phyloP scores from a whole-genome alignment of 768 basidiomycete species.

The Lentinula guzmanii region DNA sequence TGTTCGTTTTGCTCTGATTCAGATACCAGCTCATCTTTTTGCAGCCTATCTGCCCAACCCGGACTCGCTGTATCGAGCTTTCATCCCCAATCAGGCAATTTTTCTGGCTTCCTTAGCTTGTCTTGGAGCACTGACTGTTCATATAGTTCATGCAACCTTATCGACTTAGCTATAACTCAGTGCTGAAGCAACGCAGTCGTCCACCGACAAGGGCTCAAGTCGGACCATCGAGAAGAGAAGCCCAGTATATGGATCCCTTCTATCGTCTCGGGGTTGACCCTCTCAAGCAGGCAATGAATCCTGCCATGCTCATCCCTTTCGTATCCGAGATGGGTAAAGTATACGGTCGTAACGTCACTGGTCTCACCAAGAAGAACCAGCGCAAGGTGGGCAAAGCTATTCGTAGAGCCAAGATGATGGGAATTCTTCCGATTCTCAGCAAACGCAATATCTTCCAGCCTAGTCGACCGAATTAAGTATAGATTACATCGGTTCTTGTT shows the following conservation, averaged over 20 bases:
- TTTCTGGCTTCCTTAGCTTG: not conserved
- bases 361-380: constrained; percentile 75
- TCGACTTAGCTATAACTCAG: constrained; percentile 33
- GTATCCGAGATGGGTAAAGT: constrained; percentile 81
- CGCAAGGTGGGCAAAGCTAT: constrained; percentile 79
- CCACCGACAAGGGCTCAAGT: constrained; percentile 16
- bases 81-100: constrained; percentile 16
- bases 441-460: constrained; percentile 13
- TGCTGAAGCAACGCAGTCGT: constrained; percentile 15
- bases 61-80: constrained; percentile 11
- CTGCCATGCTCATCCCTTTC: constrained; percentile 48
- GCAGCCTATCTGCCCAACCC: constrained; percentile 3
- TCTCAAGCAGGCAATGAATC: constrained; percentile 58
- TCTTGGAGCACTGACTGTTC: not conserved
- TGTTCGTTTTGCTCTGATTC: not conserved
- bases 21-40: constrained; percentile 6
- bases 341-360: constrained; percentile 57
- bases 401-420: constrained; percentile 88
- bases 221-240: constrained; percentile 49
- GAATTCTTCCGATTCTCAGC: constrained; percentile 61
- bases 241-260: constrained; percentile 61
- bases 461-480: not conserved
- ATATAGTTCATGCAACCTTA: constrained; percentile 42
- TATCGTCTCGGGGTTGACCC: constrained; percentile 71
- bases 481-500: not conserved